Percentiles rank a stretch among this genome's conserved stretches.
phyloP scores from a whole-genome alignment of 116 monocot genomes.

The Phalaenopsis hybrid region DNA sequence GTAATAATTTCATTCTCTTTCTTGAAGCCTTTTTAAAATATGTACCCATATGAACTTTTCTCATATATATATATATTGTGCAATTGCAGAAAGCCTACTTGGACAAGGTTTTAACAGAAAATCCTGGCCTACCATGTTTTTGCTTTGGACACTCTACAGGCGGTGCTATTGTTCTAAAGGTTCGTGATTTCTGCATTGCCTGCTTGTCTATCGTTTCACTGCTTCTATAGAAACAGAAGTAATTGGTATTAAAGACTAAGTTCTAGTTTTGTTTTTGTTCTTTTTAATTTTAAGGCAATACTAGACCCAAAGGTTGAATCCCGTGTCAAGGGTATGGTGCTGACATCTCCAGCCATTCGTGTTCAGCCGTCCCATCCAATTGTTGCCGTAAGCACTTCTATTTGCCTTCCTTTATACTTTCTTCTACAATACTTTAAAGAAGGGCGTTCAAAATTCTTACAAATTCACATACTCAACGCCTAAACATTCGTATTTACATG shows the following conservation, averaged over 20 bases:
- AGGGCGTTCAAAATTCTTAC: no score
- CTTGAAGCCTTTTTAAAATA: neutral
- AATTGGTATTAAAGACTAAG: neutral
- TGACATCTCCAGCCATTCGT: conserved; percentile 72
- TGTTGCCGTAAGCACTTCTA: conserved; percentile 35
- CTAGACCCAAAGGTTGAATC: conserved; percentile 64
- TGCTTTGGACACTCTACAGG: conserved; percentile 95
- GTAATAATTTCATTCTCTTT: conserved; percentile 25
- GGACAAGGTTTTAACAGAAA: conserved; percentile 50
- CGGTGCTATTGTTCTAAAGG: conserved; percentile 83
- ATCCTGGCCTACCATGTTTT: conserved; percentile 78
- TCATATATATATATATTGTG: conserved; percentile 4
- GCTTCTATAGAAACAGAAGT: neutral
- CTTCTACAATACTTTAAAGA: neutral
- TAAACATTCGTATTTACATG: no score
- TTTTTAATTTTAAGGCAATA: conserved; percentile 32
- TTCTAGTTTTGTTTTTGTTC: conserved; percentile 1
- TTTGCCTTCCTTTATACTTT: neutral
- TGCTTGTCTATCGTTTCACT: neutral
- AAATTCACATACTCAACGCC: no score
- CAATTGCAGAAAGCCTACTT: conserved; percentile 57
- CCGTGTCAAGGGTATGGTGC: conserved; percentile 45
- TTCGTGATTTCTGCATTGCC: conserved; percentile 10
- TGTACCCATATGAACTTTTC: neutral
- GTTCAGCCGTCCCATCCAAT: conserved; percentile 84